phyloP scores from a whole-genome alignment of 495 filamentous ascomycete genomes.

The Neurospora tetrasperma region DNA sequence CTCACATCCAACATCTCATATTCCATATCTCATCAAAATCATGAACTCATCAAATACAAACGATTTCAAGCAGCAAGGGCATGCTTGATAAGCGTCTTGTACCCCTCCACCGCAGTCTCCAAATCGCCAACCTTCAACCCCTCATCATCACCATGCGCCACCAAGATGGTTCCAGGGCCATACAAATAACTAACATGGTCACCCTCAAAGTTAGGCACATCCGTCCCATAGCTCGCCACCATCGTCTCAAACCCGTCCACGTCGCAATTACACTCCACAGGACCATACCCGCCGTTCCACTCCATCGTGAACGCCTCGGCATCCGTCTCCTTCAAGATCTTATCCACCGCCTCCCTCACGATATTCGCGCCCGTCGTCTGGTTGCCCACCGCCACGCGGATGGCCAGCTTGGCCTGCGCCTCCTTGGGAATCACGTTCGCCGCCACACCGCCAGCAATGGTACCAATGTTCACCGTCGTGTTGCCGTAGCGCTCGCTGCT shows the following conservation, averaged over 20 bases:
- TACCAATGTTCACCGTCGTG: slow-evolving; percentile 79
- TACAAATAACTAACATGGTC: slow-evolving; percentile 77
- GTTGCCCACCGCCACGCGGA: slow-evolving; percentile 66
- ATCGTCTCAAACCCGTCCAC: slow-evolving; percentile 72
- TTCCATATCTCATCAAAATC: background rate
- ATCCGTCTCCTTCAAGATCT: slow-evolving; percentile 47
- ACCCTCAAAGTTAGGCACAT: slow-evolving; percentile 66
- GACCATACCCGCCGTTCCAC: slow-evolving; percentile 54
- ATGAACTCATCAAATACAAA: background rate
- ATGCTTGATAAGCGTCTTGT: slow-evolving; percentile 51
- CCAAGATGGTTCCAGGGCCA: slow-evolving; percentile 78
- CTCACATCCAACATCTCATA: background rate
- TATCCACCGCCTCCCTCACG: slow-evolving; percentile 43
- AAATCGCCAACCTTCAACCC: slow-evolving; percentile 59
- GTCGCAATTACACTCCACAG: slow-evolving; percentile 68
- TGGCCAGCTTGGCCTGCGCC: slow-evolving; percentile 55
- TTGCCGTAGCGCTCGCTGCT: slow-evolving; percentile 66
- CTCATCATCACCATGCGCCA: slow-evolving; percentile 83
- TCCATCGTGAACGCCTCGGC: slow-evolving; percentile 50
- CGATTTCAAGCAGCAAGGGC: background rate
- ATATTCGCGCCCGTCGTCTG: slow-evolving; percentile 42
- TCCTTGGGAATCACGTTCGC: slow-evolving; percentile 73
- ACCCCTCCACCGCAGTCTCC: slow-evolving; percentile 57
- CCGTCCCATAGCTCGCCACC: slow-evolving; percentile 86
- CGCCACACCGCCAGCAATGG: slow-evolving; percentile 72